These are phyloP conservation scores for Nitzschia sp. DNA, from an alignment of 108 stramenopile species.

Conservation along the genomic window DNA sequence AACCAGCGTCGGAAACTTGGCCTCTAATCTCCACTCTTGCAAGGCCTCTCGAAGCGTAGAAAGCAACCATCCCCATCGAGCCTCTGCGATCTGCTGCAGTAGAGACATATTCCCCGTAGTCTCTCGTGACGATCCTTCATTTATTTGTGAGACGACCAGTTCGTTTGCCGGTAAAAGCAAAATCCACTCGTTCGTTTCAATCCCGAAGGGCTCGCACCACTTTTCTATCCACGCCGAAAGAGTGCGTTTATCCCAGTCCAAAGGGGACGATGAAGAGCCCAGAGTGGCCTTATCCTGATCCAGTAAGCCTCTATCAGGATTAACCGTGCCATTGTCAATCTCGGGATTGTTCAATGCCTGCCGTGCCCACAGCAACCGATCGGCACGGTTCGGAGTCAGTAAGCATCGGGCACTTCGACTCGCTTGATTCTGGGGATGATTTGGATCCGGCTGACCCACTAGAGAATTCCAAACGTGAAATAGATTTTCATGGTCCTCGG, in stretches of 20 bases:
- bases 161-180: not conserved
- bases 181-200: not conserved
- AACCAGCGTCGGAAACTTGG: slow-evolving; percentile 5
- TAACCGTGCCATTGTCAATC: not conserved
- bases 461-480: not conserved
- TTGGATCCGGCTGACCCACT: not conserved
- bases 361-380: not conserved
- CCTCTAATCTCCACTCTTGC: not conserved
- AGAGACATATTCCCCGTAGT: not conserved
- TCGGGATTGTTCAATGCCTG: not conserved
- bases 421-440: not conserved
- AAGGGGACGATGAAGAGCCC: not conserved
- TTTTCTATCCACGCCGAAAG: not conserved
- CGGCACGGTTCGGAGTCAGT: not conserved
- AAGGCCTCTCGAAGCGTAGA: not conserved
- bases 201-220: not conserved
- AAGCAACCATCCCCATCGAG: not conserved
- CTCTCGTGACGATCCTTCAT: not conserved
- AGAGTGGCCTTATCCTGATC: no score
- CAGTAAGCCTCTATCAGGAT: no score
- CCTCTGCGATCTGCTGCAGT: not conserved
- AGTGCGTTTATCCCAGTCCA: not conserved
- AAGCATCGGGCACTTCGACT: not conserved
- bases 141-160: not conserved
- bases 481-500: not conserved